Base-by-base conservation (phyloP, 73 alveolate genomes). In the Symbiodinium pilosum region DNA sequence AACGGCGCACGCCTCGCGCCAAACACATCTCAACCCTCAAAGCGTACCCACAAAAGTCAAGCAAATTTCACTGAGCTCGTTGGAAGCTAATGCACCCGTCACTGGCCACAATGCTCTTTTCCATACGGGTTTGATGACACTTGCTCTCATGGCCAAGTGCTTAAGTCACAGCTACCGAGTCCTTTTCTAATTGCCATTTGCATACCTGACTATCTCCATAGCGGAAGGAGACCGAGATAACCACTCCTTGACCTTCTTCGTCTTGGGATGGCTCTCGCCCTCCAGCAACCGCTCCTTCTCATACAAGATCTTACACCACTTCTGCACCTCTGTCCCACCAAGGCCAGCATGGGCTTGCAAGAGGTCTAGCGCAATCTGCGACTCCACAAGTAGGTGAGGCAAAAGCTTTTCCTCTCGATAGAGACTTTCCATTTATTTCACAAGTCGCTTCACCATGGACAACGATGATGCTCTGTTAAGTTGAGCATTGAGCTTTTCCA, bases 341-440 rank as follows among this genome's bases (percentile, higher is more conserved):
- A 85, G 44, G 38, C 51, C 77, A 44, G 16, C 93, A 30, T 85
- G 93, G 44, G 93, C 93, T 20, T 85, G 93, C 81, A 85, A n/a
- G 44, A 85, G 77, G 93, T 85, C 93, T 47, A 85, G 44, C 8
- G 93, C 93, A n/a, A 85, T 85, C 93, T 85, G 93, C 34, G 16
- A 4, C 81, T 85, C 93, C 3, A 85, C 81, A 43, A 85, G 36
- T 36, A 85, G 36, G 47, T 85, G 93, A 20, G 93, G 93, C 77
- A 85, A 47, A n/a, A 85, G 26, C 81, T 85, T 85, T n/a, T 85
- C 93, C 34, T 85, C 11, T 30, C 93, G 75, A 44, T 85, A 85
- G 51, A 85, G 32, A 44, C 81, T 43, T 43, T 47, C 81, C 93
- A 85, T 85, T 43, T 44, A 44, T 85, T 85, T 44, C 93, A 85